Evolutionary conservation across 2,329 filamentous ascomycete genomes (phyloP), one percentile per base, ranked within the genome.

Genomic region (Aspergillus ochraceoroseus): DNA sequence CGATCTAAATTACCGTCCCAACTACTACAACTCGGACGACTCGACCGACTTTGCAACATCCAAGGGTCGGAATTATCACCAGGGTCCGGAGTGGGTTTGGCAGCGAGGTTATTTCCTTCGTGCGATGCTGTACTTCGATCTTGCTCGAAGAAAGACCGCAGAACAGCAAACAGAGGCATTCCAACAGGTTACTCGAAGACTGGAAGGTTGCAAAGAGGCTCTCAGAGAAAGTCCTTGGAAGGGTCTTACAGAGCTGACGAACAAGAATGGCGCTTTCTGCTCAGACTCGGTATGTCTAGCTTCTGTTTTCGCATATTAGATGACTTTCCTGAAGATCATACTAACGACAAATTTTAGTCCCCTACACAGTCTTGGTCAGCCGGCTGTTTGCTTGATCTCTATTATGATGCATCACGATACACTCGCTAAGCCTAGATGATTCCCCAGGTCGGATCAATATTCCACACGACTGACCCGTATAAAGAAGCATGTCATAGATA

Each of bases 1-100:
- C 2, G 94, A 98, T 61, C 73, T 88, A 40, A 95, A 98, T 68
- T 98, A 98, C 68, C 80, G 86, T 2, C 89, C 89, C 0, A 87
- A 92, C 70, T 98, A 98, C 70, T 81, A 83, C 72, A 98, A 98
- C 70, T 85, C 83, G 52, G 90, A 96, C 58, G 92, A 98, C 66
- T 90, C 83, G 44, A 80, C 79, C 8, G 86, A 96, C 64, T 96
- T 95, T 58, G 79, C 86, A 7, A 96, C 90, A 0, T 81, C 85
- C 54, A 96, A 96, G 67, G 92, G 92, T 34, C 77, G 92, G 41
- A 98, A 96, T 67, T 98, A 98, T 68, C 92, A 98, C 65, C 90
- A 96, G 64, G 92, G 92, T 3, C 94, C 92, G 0, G 92, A 98
- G 64, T 98, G 92, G 92, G 70, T 95, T 15, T 98, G 92, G 92